Percentiles rank a stretch among this genome's conserved stretches.
phyloP scores from a whole-genome alignment of 202 grass and related monocot genomes.

The Setaria viridis region DNA sequence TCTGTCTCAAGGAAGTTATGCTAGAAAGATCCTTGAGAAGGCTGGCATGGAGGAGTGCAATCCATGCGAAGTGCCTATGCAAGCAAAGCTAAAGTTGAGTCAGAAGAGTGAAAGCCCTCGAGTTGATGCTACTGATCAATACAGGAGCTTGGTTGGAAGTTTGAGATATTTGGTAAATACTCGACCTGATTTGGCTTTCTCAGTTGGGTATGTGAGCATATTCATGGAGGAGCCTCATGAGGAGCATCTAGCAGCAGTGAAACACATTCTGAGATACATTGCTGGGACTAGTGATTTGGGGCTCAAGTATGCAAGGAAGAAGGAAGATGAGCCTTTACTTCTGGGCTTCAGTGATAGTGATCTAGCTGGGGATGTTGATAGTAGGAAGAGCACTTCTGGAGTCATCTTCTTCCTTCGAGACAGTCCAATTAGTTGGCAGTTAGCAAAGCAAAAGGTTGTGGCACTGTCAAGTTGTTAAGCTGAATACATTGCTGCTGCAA shows the following conservation, averaged over 20 bases:
- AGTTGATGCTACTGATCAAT: not conserved
- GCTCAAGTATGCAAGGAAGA: not conserved
- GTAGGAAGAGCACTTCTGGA: not conserved
- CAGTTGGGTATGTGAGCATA: no score
- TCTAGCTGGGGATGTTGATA: not conserved
- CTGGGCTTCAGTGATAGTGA: not conserved
- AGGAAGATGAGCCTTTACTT: not conserved
- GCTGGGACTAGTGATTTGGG: not conserved
- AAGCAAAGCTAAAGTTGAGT: not conserved
- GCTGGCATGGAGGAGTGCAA: not conserved
- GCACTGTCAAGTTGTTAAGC: slow-evolving; percentile 15
- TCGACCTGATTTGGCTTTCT: no score
- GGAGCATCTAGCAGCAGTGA: no score
- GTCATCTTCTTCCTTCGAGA: not conserved
- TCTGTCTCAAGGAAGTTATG: not conserved
- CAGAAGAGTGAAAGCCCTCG: not conserved
- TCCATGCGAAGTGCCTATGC: not conserved
- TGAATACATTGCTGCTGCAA: not conserved
- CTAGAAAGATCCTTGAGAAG: not conserved
- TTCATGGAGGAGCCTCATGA: no score
- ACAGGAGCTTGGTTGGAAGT: not conserved
- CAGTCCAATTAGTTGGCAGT: not conserved
- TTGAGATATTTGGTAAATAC: not conserved
- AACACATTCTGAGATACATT: no score
- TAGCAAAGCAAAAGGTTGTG: not conserved